Evolutionary conservation across 2,329 filamentous ascomycete genomes (phyloP), one percentile per base, ranked within the genome.

Genomic region (Diaporthe ilicicola): DNA sequence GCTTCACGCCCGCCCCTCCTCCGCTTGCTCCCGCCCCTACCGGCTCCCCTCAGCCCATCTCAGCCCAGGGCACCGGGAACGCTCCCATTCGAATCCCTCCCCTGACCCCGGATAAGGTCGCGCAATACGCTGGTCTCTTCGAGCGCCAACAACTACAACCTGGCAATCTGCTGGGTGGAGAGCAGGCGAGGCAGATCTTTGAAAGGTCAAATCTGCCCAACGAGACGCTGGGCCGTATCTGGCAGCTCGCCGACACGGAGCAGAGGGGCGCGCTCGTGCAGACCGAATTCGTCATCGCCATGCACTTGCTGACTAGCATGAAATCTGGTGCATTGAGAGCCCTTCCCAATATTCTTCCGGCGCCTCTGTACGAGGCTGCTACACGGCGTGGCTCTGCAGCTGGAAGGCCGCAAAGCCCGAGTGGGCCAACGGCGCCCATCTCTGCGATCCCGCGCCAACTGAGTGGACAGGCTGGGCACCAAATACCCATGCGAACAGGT

Each of bases 211-310:
- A 93, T 69, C 84, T 99, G 73, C 93, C 95, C 6, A 98, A 97
- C 79, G 94, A 98, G 76, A 88, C 93, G 13, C 87, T 99, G 39
- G 95, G 95, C n/a, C 91, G 93, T 75, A 98, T 99, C 84, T 99
- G 96, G 96, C 94, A 93, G 76, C 87, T 99, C 73, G 93, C 95
- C 27, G 96, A 99, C 80, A 96, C 94, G 0, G 95, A 98, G 81
- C 94, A 97, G 82, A 91, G 95, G 67, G 96, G 96, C 64, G 91
- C 92, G 39, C 87, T 99, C 44, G 93, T 95, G 70, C 87, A 91
- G 76, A 95, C 94, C 17, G 96, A 98, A 77, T 99, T 99, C 80
- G 93, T 97, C 78, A 97, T 99, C 78, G 96, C 96, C 55, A 99
- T 99, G 96, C 96, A 99, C 81, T 86, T 99, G 72, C 87, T 99